A percentile compares a stretch with the other conserved stretches of the same genome.
These are phyloP conservation scores for Solidago caesia DNA, from an alignment of 129 eudicot species.

Conservation along the genomic window DNA sequence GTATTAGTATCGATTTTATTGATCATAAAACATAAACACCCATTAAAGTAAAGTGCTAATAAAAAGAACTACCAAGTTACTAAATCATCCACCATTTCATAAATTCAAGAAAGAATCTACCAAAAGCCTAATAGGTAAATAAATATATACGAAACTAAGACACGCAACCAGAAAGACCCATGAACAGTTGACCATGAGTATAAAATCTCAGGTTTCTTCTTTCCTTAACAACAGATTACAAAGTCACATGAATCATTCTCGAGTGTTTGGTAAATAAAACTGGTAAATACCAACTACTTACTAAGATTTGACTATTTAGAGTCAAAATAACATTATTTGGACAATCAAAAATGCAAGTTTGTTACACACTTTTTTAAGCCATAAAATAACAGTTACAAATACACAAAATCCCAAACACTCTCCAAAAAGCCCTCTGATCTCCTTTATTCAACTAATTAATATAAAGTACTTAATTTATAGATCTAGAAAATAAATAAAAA, in stretches of 20 bases:
- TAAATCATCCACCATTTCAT: background rate
- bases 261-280: background rate
- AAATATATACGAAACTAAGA: too few species aligned
- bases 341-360: background rate
- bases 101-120: background rate
- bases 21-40: conserved; percentile 8
- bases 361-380: background rate
- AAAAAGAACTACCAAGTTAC: background rate
- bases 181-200: too few species aligned
- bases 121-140: background rate
- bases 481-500: too few species aligned
- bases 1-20: background rate
- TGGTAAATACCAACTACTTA: background rate
- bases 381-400: too few species aligned
- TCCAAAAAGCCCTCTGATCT: background rate
- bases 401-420: too few species aligned
- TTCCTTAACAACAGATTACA: background rate
- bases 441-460: background rate
- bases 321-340: background rate
- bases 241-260: background rate
- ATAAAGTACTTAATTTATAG: too few species aligned
- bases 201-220: too few species aligned
- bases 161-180: too few species aligned
- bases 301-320: background rate
- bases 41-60: background rate